Evolutionary conservation across 768 basidiomycete species (phyloP), one percentile per base, ranked within the genome.

Genomic region (Panaeolus papilionaceus): DNA sequence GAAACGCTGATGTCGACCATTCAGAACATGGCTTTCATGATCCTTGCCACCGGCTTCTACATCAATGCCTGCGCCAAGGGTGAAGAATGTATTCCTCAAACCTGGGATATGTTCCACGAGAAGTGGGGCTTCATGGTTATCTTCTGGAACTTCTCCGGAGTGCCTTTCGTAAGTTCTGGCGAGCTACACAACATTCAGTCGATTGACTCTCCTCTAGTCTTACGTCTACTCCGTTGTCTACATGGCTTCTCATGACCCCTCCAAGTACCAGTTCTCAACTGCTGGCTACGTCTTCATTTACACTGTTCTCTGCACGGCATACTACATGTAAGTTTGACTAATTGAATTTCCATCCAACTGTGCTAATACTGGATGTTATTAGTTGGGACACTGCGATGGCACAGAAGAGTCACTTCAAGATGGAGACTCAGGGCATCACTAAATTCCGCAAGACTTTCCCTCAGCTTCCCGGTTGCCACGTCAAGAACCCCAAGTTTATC

Each of bases 71-170:
- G 95, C 75, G 93, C 87, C 68, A 98, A 98, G 78, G 96, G 92
- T 47, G 96, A 97, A 74, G 95, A 97, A 75, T 95, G 93, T 73
- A 95, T 96, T 69, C 94, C 95, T 6, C 94, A 97, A 78, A 96
- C 95, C 2, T 99, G 98, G 97, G 98, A 98, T 74, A 99, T 99
- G 95, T 98, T 91, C 83, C 94, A 97, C 73, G 97, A 99, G 76
- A 99, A 99, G 86, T 94, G 93, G 93, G 94, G 96, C 38, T 98
- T 96, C 85, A 92, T 98, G 88, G 91, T 98, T 70, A 98, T 98
- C 75, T 98, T 98, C 83, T 98, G 96, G 96, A 95, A 96, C 76
- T 89, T 95, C 72, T 93, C 96, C 2, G 96, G 95, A 54, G 94
- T 95, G 12, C 94, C 93, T 51, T 96, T 96, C 80, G 93, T 94